Conservation (phyloP, 116 monocot species). For the Thalassia testudinum region DNA sequence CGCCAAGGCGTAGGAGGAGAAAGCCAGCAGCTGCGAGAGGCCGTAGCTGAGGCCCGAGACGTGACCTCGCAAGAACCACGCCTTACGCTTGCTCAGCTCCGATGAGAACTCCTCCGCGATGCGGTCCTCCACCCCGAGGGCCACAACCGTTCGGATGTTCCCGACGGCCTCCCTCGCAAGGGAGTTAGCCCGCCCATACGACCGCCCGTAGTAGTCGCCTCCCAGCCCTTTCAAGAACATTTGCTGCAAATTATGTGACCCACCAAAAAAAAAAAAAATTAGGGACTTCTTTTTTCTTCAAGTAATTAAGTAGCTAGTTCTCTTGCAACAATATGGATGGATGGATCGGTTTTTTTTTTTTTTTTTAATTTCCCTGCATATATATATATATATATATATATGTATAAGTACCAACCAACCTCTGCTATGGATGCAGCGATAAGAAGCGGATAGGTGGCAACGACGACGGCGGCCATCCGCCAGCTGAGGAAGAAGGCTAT, state of each 20-base stretch:
- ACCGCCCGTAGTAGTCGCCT: constrained; percentile 89
- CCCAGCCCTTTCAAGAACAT: constrained; percentile 93
- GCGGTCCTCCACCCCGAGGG: constrained; percentile 84
- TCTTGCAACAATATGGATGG: too few relatives aligned
- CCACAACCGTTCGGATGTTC: constrained; percentile 90
- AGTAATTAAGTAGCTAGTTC: too few relatives aligned
- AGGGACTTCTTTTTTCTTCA: too few relatives aligned
- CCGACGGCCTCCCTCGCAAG: constrained; percentile 99
- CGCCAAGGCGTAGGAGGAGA: constrained; percentile 79
- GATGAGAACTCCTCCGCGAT: constrained; percentile 27
- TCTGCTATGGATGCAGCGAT: constrained; percentile 92
- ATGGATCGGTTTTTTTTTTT: background rate
- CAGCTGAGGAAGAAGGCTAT: constrained; percentile 90
- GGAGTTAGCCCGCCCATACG: constrained; percentile 95
- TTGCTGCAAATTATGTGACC: constrained; percentile 86
- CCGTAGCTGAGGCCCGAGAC: constrained; percentile 73
- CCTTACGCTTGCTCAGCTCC: constrained; percentile 53
- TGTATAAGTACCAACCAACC: constrained; percentile 15
- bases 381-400: background rate
- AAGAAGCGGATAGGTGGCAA: constrained; percentile 92
- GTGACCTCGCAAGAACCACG: constrained; percentile 63
- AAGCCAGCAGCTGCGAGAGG: constrained; percentile 72
- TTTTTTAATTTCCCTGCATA: too few relatives aligned
- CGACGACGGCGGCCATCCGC: constrained; percentile 82
- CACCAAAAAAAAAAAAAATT: too few relatives aligned